Conservation (phyloP, 2,329 filamentous ascomycete genomes). For the Westerdykella aurantiaca region DNA sequence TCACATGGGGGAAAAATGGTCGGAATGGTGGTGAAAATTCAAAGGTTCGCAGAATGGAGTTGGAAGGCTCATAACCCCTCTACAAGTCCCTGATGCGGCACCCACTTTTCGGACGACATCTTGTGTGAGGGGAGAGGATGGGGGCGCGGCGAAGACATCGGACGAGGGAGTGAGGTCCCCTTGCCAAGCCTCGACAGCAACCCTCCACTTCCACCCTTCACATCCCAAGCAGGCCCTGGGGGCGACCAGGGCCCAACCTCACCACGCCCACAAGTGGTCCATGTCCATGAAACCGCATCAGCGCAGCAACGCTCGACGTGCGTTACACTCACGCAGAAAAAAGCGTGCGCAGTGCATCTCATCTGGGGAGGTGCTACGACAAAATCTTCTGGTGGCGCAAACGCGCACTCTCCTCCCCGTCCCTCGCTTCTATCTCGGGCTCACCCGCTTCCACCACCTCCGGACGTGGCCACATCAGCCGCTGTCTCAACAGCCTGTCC, state of each 20-base stretch:
- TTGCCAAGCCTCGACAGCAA: background rate
- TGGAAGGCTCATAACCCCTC: too few relatives aligned
- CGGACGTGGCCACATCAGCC: constrained; percentile 16
- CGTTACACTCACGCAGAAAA: constrained; percentile 1
- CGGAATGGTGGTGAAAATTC: too few relatives aligned
- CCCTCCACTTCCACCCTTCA: background rate
- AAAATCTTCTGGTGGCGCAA: background rate
- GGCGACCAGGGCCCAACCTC: too few relatives aligned
- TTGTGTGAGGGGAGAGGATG: too few relatives aligned
- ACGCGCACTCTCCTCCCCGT: background rate
- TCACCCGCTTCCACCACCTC: constrained; percentile 12
- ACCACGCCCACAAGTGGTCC: background rate
- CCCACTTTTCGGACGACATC: too few relatives aligned
- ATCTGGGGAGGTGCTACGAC: background rate
- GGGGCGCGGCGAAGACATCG: background rate
- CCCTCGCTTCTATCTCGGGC: constrained; percentile 10
- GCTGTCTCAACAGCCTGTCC: constrained; percentile 18
- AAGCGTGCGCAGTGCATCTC: background rate
- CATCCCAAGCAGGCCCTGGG: too few relatives aligned
- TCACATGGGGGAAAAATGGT: too few relatives aligned
- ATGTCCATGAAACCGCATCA: constrained; percentile 1
- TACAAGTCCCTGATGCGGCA: too few relatives aligned
- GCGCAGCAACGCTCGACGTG: background rate
- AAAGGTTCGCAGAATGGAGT: too few relatives aligned
- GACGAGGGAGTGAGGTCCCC: background rate